Conservation (phyloP, 164 flowering plant genomes). For the Chimonanthus salicifolius region DNA sequence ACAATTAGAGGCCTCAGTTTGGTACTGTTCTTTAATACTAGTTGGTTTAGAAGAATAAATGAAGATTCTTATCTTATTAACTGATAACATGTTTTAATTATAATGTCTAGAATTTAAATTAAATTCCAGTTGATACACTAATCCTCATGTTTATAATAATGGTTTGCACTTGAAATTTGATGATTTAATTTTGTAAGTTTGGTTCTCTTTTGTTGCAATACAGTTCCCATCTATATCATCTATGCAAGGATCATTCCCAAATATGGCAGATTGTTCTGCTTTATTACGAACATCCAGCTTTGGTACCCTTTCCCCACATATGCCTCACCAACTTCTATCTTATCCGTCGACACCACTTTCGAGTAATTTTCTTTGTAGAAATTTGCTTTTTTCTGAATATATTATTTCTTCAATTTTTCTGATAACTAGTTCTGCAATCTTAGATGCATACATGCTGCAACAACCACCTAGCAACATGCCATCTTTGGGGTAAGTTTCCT, state of each 20-base stretch:
- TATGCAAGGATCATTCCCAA: conserved; percentile 54
- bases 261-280: conserved; percentile 24
- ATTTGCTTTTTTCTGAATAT: background rate
- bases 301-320: conserved; percentile 22
- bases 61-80: too few species aligned
- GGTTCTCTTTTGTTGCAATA: conserved; percentile 17
- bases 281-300: conserved; percentile 31
- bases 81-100: background rate
- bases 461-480: conserved; percentile 15
- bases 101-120: background rate
- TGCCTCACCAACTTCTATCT: conserved; percentile 39
- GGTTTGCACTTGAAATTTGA: background rate
- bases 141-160: background rate
- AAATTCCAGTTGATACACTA: background rate
- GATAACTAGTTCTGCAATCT: background rate
- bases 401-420: background rate
- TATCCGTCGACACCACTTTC: conserved; percentile 32
- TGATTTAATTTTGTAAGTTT: background rate
- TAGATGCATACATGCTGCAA: conserved; percentile 32
- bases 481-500: conserved; percentile 19
- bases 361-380: conserved; percentile 20
- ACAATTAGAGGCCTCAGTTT: too few species aligned
- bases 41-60: too few species aligned
- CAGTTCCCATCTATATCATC: conserved; percentile 66
- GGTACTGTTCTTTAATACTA: background rate